These are phyloP conservation scores for Barbarea vulgaris DNA, from an alignment of 345 rosid species.

Conservation along the genomic window DNA sequence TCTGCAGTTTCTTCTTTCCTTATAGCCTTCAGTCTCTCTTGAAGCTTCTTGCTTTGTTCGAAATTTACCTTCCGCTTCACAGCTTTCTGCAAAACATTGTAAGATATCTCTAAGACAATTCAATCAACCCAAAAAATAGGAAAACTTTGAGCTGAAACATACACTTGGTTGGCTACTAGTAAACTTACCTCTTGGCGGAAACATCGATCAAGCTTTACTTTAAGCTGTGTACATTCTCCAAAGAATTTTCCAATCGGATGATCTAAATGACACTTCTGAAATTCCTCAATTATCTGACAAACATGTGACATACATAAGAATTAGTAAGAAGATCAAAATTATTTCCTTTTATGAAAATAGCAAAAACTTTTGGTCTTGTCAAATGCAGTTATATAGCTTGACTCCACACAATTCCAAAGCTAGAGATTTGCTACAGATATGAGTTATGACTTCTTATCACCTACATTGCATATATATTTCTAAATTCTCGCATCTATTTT, in stretches of 20 bases:
- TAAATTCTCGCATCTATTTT: background rate
- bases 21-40: conserved; percentile 52
- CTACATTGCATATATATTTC: background rate
- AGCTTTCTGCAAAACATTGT: conserved; percentile 62
- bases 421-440: background rate
- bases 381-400: background rate
- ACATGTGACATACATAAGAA: conserved; percentile 1
- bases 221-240: conserved; percentile 83
- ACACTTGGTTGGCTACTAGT: no score
- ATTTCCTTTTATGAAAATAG: background rate
- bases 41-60: conserved; percentile 54
- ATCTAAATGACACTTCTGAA: conserved; percentile 84
- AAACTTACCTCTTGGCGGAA: conserved; percentile 93
- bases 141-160: no score
- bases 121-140: background rate
- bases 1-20: conserved; percentile 60
- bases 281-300: conserved; percentile 76
- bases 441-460: background rate
- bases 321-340: background rate
- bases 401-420: background rate
- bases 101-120: conserved; percentile 25
- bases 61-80: conserved; percentile 88
- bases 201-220: conserved; percentile 81
- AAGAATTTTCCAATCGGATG: conserved; percentile 86
- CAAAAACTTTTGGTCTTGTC: background rate